phyloP scores from a whole-genome alignment of 1,284 basidiomycete species.

The Cutaneotrichosporon daszewskae region DNA sequence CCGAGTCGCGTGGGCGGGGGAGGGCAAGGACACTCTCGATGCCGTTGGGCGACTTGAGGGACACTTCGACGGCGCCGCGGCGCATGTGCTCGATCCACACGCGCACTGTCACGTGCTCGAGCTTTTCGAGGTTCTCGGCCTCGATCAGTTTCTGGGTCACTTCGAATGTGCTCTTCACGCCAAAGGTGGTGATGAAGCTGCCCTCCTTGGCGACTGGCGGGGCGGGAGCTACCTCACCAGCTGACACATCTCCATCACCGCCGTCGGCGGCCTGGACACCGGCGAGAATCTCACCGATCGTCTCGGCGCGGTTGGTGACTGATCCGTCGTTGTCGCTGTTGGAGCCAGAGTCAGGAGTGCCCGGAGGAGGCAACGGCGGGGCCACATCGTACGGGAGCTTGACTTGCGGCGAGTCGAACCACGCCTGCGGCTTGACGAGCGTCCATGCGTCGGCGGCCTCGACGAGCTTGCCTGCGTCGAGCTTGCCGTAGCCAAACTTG shows the following conservation, averaged over 20 bases:
- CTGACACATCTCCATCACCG: background rate
- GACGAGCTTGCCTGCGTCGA: conserved; percentile 80
- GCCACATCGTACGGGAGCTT: conserved; percentile 50
- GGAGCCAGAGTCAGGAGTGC: too few relatives aligned
- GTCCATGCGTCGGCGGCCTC: conserved; percentile 75
- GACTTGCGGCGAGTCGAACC: conserved; percentile 71
- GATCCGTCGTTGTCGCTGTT: too few relatives aligned
- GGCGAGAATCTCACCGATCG: background rate
- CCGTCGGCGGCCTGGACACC: too few relatives aligned
- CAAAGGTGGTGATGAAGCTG: conserved; percentile 58
- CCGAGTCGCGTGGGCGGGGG: conserved; percentile 64
- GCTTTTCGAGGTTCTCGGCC: conserved; percentile 70
- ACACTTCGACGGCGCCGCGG: conserved; percentile 90
- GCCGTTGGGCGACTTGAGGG: conserved; percentile 77
- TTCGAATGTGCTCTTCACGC: conserved; percentile 62
- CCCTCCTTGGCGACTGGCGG: conserved; percentile 10
- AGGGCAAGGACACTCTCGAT: conserved; percentile 79
- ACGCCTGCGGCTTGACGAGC: conserved; percentile 89
- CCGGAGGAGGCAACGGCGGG: too few relatives aligned
- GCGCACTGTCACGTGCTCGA: conserved; percentile 89
- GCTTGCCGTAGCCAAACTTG: conserved; percentile 87
- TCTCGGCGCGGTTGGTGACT: conserved; percentile 11
- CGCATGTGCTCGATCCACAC: conserved; percentile 87
- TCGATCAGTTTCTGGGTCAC: conserved; percentile 68
- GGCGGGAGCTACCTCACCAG: conserved; percentile 4